A percentile compares a stretch with the other conserved stretches of the same genome.
phyloP scores from a whole-genome alignment of 2,329 filamentous ascomycete genomes.

The Aspergillus luchuensis region DNA sequence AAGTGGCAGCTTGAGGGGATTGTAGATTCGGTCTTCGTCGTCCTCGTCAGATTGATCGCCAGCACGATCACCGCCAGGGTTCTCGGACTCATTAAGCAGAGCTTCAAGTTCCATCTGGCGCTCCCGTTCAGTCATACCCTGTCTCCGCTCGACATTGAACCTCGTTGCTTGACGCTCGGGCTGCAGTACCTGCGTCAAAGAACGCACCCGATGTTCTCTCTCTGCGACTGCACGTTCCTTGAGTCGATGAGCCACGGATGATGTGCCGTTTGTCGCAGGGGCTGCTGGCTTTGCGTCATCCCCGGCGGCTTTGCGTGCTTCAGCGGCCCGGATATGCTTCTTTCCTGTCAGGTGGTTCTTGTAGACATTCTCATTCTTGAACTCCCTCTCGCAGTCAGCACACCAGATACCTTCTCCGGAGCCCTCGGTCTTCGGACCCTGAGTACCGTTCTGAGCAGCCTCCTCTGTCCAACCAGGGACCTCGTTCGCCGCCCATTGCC shows the following conservation, averaged over 20 bases:
- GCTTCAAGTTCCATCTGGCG: constrained; percentile 92
- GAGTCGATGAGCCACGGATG: constrained; percentile 52
- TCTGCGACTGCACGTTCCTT: constrained; percentile 92
- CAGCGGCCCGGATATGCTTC: constrained; percentile 86
- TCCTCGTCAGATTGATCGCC: constrained; percentile 70
- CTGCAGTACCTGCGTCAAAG: constrained; percentile 78
- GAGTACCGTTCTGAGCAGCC: constrained; percentile 39
- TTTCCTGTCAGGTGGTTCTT: constrained; percentile 85
- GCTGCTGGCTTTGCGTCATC: constrained; percentile 35
- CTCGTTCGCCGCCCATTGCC: constrained; percentile 77
- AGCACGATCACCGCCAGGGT: constrained; percentile 35
- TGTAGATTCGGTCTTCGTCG: constrained; percentile 89
- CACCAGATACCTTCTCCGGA: constrained; percentile 79
- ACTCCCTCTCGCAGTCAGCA: constrained; percentile 87
- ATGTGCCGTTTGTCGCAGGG: constrained; percentile 20
- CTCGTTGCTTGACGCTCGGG: constrained; percentile 85
- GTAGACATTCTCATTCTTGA: constrained; percentile 94
- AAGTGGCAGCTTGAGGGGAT: constrained; percentile 90
- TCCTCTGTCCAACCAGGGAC: constrained; percentile 76
- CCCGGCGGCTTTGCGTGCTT: constrained; percentile 56
- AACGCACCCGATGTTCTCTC: constrained; percentile 80
- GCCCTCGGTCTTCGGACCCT: constrained; percentile 54
- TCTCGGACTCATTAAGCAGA: constrained; percentile 65
- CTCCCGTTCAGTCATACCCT: constrained; percentile 96
- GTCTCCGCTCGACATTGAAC: constrained; percentile 92